phyloP scores from a whole-genome alignment of 2,329 filamentous ascomycete species.

The Ceratocystiopsis brevicomis region DNA sequence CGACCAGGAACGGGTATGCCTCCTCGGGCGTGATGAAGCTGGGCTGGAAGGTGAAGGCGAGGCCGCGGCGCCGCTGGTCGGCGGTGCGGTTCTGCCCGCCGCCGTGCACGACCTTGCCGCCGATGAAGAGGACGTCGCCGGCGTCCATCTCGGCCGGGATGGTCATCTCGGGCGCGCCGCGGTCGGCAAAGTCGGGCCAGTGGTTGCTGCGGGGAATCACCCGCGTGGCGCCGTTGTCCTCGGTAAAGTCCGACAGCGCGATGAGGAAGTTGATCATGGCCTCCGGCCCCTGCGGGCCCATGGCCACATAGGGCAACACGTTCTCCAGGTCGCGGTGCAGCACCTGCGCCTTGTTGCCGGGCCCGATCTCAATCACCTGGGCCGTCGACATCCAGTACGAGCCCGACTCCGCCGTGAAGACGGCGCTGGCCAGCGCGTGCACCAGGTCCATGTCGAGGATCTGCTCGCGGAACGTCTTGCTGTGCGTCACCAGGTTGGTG shows the following conservation, averaged over 20 bases:
- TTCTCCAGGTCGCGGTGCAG: conserved; percentile 14
- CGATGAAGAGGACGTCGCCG: conserved; percentile 15
- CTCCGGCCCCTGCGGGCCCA: conserved; percentile 11
- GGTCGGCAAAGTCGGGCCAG: conserved; percentile 8
- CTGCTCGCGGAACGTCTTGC: conserved; percentile 12
- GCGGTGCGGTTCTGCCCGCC: conserved; percentile 13
- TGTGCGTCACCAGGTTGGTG: conserved; percentile 10
- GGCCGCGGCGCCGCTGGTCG: conserved; percentile 6
- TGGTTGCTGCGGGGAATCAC: conserved; percentile 15
- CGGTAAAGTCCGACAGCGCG: conserved; percentile 13
- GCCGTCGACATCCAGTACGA: conserved; percentile 13
- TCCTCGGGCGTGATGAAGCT: conserved; percentile 14
- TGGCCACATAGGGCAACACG: conserved; percentile 11
- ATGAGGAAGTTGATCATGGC: conserved; percentile 11
- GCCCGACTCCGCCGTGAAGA: conserved; percentile 12
- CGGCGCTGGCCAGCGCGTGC: conserved; percentile 11
- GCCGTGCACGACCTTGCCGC: conserved; percentile 16
- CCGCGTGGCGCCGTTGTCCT: conserved; percentile 14
- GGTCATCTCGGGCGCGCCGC: conserved; percentile 8
- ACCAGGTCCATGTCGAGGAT: conserved; percentile 15
- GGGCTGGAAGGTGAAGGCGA: conserved; percentile 12
- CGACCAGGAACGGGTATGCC: conserved; percentile 12
- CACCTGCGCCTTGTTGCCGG: conserved; percentile 11
- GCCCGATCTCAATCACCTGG: conserved; percentile 12
- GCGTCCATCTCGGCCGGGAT: conserved; percentile 13